These are phyloP conservation scores for Malassezia psittaci DNA, from an alignment of 1,284 basidiomycete genomes.

Conservation along the genomic window DNA sequence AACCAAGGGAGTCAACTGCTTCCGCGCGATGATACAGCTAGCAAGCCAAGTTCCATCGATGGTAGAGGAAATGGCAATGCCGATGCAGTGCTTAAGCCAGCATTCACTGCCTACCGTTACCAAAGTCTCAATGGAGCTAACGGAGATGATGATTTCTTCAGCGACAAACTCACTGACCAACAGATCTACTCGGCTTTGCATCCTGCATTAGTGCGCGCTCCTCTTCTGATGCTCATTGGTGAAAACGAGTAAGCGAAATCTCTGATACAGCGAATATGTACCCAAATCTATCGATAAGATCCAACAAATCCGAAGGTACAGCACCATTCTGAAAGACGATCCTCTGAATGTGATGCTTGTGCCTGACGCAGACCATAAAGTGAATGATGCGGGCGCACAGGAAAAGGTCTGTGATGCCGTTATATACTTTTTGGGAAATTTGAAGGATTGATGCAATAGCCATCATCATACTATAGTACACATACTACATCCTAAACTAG, in stretches of 20 bases:
- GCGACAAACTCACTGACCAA: constrained; percentile 22
- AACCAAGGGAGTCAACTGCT: constrained; percentile 17
- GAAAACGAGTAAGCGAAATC: constrained; percentile 28
- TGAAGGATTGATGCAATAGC: not conserved
- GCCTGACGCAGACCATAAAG: constrained; percentile 31
- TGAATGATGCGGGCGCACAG: constrained; percentile 21
- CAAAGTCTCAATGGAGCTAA: constrained; percentile 27
- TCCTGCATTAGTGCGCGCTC: constrained; percentile 5
- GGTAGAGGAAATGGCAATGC: constrained; percentile 22
- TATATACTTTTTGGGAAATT: constrained; percentile 10
- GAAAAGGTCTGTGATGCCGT: constrained; percentile 20
- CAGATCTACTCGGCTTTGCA: constrained; percentile 10
- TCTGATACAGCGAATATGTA: constrained; percentile 27
- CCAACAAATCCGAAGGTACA: constrained; percentile 23
- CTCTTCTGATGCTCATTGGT: constrained; percentile 32
- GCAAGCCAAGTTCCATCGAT: constrained; percentile 9
- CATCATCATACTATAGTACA: not conserved
- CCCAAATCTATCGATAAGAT: constrained; percentile 14
- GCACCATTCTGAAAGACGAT: constrained; percentile 8
- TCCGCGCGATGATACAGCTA: constrained; percentile 7
- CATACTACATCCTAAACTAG: not conserved
- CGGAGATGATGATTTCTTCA: constrained; percentile 43
- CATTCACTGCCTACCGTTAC: constrained; percentile 39
- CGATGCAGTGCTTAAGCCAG: constrained; percentile 20
- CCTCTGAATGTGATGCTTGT: constrained; percentile 20